Evolutionary conservation across 208 protist species (phyloP).

Genomic region (Crithidia expoeki): DNA sequence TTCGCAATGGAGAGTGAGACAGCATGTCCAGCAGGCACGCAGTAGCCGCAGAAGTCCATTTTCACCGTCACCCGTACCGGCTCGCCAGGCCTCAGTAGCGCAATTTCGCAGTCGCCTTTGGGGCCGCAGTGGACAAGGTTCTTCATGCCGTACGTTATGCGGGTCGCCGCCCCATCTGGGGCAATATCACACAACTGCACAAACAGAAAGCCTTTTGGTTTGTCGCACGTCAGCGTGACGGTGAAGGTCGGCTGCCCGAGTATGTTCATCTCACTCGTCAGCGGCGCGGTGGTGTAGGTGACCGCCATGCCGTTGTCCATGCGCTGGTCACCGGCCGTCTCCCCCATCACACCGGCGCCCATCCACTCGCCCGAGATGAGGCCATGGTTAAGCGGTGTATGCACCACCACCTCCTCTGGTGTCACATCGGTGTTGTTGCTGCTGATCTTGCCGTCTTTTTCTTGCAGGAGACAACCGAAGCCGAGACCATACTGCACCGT

Average conservation of each 20-base stretch:
- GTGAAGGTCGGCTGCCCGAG: slow-evolving; percentile 53
- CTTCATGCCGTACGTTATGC: slow-evolving; percentile 62
- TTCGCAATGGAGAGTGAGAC: slow-evolving; percentile 60
- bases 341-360: slow-evolving; percentile 56
- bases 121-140: slow-evolving; percentile 55
- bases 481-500: slow-evolving; percentile 29
- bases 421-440: not conserved
- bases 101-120: slow-evolving; percentile 30
- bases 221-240: slow-evolving; percentile 51
- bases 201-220: slow-evolving; percentile 65
- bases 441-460: not conserved
- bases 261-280: slow-evolving; percentile 40
- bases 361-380: slow-evolving; percentile 69
- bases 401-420: slow-evolving; percentile 34
- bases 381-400: slow-evolving; percentile 68
- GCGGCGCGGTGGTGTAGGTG: slow-evolving; percentile 44
- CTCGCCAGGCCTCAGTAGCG: slow-evolving; percentile 29
- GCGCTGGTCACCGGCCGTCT: slow-evolving; percentile 64
- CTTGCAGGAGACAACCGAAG: slow-evolving; percentile 7
- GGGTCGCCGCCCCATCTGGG: slow-evolving; percentile 55
- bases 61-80: slow-evolving; percentile 36
- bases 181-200: slow-evolving; percentile 64
- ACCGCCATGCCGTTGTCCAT: slow-evolving; percentile 71
- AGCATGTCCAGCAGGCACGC: slow-evolving; percentile 47
- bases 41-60: slow-evolving; percentile 74